Conservation (phyloP, 768 basidiomycete genomes). For the Lactarius trivialis region DNA sequence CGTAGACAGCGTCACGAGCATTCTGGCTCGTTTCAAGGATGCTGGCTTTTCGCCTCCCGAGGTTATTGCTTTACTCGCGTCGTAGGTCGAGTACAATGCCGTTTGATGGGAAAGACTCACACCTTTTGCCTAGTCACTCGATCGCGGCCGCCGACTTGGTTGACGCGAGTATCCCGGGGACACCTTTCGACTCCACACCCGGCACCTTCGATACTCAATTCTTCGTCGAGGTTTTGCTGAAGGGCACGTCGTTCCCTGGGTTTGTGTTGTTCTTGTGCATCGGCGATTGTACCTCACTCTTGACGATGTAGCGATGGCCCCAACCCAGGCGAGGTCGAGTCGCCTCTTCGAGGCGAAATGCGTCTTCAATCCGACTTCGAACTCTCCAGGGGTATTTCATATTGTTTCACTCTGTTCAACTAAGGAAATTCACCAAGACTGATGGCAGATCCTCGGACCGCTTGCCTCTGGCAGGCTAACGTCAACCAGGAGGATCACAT, state of each 20-base stretch:
- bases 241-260: constrained; percentile 30
- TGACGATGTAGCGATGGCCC: constrained; percentile 19
- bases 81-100: constrained; percentile 21
- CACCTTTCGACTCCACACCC: constrained; percentile 32
- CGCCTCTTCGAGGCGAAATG: constrained; percentile 31
- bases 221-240: constrained; percentile 32
- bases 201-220: constrained; percentile 28
- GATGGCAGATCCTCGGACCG: constrained; percentile 28
- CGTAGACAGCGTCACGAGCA: constrained; percentile 5
- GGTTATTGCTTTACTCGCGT: constrained; percentile 33
- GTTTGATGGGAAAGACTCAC: constrained; percentile 13
- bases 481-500: constrained; percentile 29
- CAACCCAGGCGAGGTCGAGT: constrained; percentile 29
- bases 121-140: constrained; percentile 16
- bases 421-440: neutral
- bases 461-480: constrained; percentile 33
- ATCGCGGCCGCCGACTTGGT: constrained; percentile 24
- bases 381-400: constrained; percentile 25
- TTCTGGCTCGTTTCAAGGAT: constrained; percentile 32
- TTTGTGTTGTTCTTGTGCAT: neutral
- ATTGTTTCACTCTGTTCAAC: neutral
- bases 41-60: constrained; percentile 27
- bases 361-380: constrained; percentile 32
- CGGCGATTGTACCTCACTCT: neutral
- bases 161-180: constrained; percentile 28